A percentile compares a stretch with the other conserved stretches of the same genome.
Conservation (phyloP, 495 filamentous ascomycete genomes). For the Tuber calosporum region DNA sequence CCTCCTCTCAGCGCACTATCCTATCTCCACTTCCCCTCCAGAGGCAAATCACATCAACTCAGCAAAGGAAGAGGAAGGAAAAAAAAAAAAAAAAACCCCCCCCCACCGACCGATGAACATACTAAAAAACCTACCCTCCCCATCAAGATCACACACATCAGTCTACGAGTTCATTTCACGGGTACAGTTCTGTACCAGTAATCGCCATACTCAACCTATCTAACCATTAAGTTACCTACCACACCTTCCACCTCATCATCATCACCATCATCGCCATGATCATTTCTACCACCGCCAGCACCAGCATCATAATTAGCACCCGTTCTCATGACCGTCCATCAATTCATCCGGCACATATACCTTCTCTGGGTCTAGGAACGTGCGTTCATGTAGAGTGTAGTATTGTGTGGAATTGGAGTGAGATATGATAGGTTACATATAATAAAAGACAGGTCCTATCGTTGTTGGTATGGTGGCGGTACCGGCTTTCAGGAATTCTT, state of each 20-base stretch:
- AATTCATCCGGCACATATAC: not conserved
- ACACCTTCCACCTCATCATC: not conserved
- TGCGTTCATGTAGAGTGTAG: not conserved
- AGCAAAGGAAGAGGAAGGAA: not conserved
- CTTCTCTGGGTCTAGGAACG: not conserved
- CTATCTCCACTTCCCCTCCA: not conserved
- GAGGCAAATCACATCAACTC: not conserved
- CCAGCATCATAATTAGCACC: not conserved
- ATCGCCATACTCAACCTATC: not conserved
- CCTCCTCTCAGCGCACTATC: not conserved
- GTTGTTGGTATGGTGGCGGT: not conserved
- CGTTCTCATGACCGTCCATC: not conserved
- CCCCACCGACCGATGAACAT: not conserved
- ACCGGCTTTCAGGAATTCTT: not conserved
- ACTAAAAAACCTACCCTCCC: not conserved
- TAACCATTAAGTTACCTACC: not conserved
- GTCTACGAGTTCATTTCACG: not conserved
- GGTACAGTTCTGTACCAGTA: not conserved
- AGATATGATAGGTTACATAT: not conserved
- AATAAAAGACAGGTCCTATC: not conserved
- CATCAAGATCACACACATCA: not conserved
- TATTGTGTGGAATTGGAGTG: not conserved
- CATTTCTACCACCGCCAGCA: not conserved
- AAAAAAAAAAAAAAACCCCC: not conserved
- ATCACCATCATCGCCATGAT: not conserved